Evolutionary conservation across 2,329 filamentous ascomycete genomes (phyloP).

Genomic region (Septoria linicola): DNA sequence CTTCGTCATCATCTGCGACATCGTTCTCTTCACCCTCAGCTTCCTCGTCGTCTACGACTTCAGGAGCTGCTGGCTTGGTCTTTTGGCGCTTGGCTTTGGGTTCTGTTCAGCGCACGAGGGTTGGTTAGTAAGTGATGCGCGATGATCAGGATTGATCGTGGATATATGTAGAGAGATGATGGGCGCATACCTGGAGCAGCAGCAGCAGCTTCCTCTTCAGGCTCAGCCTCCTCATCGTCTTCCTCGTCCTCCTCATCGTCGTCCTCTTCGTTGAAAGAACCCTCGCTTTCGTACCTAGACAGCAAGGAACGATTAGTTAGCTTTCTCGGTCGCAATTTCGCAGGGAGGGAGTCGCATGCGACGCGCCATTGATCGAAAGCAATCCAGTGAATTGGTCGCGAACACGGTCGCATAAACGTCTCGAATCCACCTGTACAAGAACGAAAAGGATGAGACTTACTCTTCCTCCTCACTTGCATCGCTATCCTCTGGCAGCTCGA

Average conservation of each 20-base stretch:
- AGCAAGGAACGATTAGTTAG: too few species aligned
- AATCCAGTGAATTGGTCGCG: too few species aligned
- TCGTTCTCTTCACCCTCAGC: slow-evolving; percentile 26
- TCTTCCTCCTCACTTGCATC: slow-evolving; percentile 35
- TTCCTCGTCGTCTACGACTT: slow-evolving; percentile 21
- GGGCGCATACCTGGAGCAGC: slow-evolving; percentile 18
- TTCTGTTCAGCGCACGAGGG: too few species aligned
- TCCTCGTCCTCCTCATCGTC: slow-evolving; percentile 21
- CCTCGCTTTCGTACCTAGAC: slow-evolving; percentile 15
- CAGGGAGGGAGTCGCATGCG: too few species aligned
- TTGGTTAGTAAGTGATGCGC: too few species aligned
- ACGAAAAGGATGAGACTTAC: slow-evolving; percentile 33
- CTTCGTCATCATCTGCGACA: slow-evolving; percentile 33
- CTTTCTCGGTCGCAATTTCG: too few species aligned
- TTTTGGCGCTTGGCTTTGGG: slow-evolving; percentile 29
- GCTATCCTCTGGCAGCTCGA: slow-evolving; percentile 43
- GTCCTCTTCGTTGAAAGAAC: slow-evolving; percentile 19
- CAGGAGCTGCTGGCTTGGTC: slow-evolving; percentile 15
- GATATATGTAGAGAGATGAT: not conserved
- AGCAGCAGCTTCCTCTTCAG: slow-evolving; percentile 15
- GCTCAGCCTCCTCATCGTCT: slow-evolving; percentile 18
- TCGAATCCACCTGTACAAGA: too few species aligned
- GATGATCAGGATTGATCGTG: too few species aligned
- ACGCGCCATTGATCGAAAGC: too few species aligned
- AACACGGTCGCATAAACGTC: too few species aligned